Percentiles rank a stretch among this genome's conserved stretches.
Evolutionary conservation across 371 early-diverging fungal genomes (phyloP).

Genomic region (Mycotypha africana): DNA sequence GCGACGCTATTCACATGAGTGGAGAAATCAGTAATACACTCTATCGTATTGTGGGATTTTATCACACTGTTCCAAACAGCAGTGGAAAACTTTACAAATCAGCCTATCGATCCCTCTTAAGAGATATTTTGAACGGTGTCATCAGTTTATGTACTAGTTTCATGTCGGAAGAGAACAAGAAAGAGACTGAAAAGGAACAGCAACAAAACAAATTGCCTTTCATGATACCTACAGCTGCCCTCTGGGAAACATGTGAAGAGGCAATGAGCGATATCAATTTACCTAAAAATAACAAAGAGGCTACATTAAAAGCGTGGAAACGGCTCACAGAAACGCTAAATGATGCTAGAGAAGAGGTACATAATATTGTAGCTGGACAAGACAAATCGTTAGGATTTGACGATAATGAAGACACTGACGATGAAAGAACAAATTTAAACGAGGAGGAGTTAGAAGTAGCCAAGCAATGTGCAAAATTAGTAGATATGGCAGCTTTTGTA

Average conservation of each 20-base stretch:
- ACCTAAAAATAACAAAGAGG: conserved; percentile 28
- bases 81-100: conserved; percentile 20
- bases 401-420: conserved; percentile 29
- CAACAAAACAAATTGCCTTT: no score
- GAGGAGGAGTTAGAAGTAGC: conserved; percentile 20
- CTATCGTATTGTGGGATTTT: conserved; percentile 36
- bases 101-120: conserved; percentile 13
- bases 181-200: not conserved
- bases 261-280: conserved; percentile 8
- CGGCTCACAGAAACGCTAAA: conserved; percentile 13
- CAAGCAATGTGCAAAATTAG: conserved; percentile 27
- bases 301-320: conserved; percentile 22
- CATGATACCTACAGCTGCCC: conserved; percentile 38
- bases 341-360: conserved; percentile 33
- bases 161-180: conserved; percentile 5
- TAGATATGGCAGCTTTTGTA: conserved; percentile 27
- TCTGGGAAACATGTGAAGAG: conserved; percentile 39
- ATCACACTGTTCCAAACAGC: conserved; percentile 23
- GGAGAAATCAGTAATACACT: conserved; percentile 34
- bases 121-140: conserved; percentile 18
- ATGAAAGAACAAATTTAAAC: conserved; percentile 19
- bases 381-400: conserved; percentile 34
- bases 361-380: conserved; percentile 28
- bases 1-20: conserved; percentile 31
- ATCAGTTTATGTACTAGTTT: conserved; percentile 27